These are phyloP conservation scores for Cyberlindnera lachancei DNA, from an alignment of 805 yeast genomes.

Conservation along the genomic window DNA sequence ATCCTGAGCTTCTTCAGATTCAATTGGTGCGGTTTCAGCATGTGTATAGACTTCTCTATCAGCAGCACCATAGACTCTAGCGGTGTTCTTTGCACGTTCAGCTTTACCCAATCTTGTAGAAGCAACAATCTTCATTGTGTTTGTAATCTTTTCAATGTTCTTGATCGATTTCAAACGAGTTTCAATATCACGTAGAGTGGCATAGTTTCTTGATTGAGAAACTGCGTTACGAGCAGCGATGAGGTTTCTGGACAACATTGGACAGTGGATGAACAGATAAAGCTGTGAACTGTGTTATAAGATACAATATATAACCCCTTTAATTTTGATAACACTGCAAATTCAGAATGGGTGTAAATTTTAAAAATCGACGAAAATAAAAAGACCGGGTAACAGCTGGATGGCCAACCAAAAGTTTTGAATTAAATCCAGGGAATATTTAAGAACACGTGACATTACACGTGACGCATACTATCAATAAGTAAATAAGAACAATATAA, in stretches of 20 bases:
- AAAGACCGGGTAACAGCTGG: too few species aligned
- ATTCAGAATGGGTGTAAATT: too few species aligned
- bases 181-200: slow-evolving; percentile 98
- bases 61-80: slow-evolving; percentile 77
- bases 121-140: slow-evolving; percentile 99
- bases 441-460: too few species aligned
- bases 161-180: slow-evolving; percentile 95
- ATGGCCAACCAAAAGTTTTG: too few species aligned
- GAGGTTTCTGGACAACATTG: not conserved
- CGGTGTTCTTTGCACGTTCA: slow-evolving; percentile 85
- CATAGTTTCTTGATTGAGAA: slow-evolving; percentile 71
- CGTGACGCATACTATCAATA: too few species aligned
- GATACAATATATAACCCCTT: too few species aligned
- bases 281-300: too few species aligned
- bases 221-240: not conserved
- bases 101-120: slow-evolving; percentile 95
- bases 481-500: too few species aligned
- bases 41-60: slow-evolving; percentile 72
- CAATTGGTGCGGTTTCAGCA: slow-evolving; percentile 66
- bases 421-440: too few species aligned
- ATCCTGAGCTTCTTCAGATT: slow-evolving; percentile 41
- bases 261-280: too few species aligned
- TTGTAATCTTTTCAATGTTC: slow-evolving; percentile 98
- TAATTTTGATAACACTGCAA: too few species aligned
- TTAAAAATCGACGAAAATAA: too few species aligned